phyloP scores from a whole-genome alignment of 495 filamentous ascomycete genomes.

The Aspergillus olivimuriae region DNA sequence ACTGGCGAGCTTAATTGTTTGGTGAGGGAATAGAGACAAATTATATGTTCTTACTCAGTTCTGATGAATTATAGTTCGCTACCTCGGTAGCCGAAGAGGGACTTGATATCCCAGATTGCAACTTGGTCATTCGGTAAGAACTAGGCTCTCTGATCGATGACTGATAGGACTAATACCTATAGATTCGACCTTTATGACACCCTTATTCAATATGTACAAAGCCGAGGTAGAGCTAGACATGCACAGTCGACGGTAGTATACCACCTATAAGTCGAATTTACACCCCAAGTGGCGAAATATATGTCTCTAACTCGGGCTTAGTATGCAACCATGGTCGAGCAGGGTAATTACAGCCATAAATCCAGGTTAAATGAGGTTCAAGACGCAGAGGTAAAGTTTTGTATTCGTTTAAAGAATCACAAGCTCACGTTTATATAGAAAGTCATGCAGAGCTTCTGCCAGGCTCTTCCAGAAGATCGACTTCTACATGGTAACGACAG shows the following conservation, averaged over 20 bases:
- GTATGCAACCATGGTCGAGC: conserved; percentile 81
- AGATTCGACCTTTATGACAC: conserved; percentile 87
- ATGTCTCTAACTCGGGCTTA: conserved; percentile 8
- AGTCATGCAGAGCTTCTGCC: conserved; percentile 68
- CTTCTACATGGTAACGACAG: conserved; percentile 56
- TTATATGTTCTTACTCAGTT: neutral
- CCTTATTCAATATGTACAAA: conserved; percentile 94
- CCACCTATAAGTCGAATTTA: too few species aligned
- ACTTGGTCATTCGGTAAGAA: conserved; percentile 67
- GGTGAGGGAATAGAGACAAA: conserved; percentile 24
- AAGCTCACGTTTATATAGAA: conserved; percentile 31
- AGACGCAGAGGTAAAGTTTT: conserved; percentile 37
- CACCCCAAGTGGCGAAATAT: neutral
- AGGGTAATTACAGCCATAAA: conserved; percentile 53
- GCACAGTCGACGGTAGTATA: conserved; percentile 49
- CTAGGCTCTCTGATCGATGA: too few species aligned
- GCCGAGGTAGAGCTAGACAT: conserved; percentile 81
- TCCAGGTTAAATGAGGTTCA: conserved; percentile 51
- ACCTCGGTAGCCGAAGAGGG: conserved; percentile 95
- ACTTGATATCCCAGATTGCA: conserved; percentile 93
- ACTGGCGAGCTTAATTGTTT: conserved; percentile 81
- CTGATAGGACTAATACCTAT: too few species aligned
- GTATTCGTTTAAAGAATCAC: neutral
- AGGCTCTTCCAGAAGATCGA: conserved; percentile 67
- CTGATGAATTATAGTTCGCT: conserved; percentile 51